These are phyloP conservation scores for Blastomyces gilchristii DNA, from an alignment of 2,329 filamentous ascomycete species.

Conservation along the genomic window DNA sequence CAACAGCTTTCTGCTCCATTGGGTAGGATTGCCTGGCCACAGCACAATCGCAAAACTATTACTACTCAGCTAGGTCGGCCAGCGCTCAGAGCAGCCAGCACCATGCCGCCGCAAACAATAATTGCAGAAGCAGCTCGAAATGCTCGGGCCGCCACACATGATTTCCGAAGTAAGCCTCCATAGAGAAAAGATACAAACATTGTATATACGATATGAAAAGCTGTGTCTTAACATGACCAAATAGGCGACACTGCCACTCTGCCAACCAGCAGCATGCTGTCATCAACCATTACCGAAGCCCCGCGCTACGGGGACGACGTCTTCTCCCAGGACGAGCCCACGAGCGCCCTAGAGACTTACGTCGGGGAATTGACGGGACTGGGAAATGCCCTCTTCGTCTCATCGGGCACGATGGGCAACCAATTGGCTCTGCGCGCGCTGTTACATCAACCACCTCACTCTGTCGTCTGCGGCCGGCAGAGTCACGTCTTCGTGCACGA, in stretches of 20 bases:
- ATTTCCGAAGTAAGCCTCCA: constrained; percentile 2
- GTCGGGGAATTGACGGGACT: constrained; percentile 65
- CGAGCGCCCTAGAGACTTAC: constrained; percentile 62
- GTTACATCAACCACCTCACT: constrained; percentile 67
- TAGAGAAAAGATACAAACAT: background rate
- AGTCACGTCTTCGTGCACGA: constrained; percentile 63
- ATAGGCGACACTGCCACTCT: constrained; percentile 61
- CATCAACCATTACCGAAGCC: constrained; percentile 62
- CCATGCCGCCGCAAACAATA: background rate
- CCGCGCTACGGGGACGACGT: constrained; percentile 65
- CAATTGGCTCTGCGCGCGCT: constrained; percentile 72
- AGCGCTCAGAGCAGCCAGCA: background rate
- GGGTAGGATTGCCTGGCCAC: background rate
- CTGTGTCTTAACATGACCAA: background rate
- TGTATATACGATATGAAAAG: background rate
- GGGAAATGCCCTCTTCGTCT: constrained; percentile 66
- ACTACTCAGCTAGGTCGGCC: background rate
- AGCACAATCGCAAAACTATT: background rate
- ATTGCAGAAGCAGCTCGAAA: background rate
- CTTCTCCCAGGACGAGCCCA: constrained; percentile 68
- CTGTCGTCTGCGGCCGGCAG: constrained; percentile 66
- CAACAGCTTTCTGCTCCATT: background rate
- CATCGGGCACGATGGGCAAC: constrained; percentile 92
- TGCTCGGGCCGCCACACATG: constrained; percentile 1
- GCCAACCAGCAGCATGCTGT: constrained; percentile 70